Base-by-base conservation (phyloP, 73 alveolate species). In the Symbiodinium pilosum region DNA sequence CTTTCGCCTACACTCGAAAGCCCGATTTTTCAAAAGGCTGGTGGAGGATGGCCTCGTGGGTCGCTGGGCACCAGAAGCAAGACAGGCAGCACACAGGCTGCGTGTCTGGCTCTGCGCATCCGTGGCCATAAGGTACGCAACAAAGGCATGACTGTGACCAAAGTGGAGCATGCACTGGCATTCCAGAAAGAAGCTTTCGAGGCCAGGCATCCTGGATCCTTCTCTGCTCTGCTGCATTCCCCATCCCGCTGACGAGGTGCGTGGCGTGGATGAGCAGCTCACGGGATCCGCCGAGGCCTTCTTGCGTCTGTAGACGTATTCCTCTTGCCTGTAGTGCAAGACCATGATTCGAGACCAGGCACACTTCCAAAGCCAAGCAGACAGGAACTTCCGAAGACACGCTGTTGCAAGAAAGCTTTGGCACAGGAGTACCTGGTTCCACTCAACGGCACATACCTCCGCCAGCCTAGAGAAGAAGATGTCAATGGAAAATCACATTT, bases 1-100 rank as follows among this genome's bases (percentile, higher is more conserved):
- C 94, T 43, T 87, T 87, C n/a, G 94, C 94, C 34, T 87, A 87
- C 75, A 87, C 94, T 32, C 94, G 94, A 24, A 87, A 30, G 44
- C 4, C 52, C 52, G 43, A 87, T n/a, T 87, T 54, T 68, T 40
- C 52, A 43, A 54, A 87, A 59, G 94, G 94, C 84, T 87, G 94
- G 94, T 87, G 94, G 94, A 32, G 94, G 38, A 87, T 87, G 94
- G 94, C 94, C 16, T 87, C 94, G 28, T 87, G 94, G 94, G 94
- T 38, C 41, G 30, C 94, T 56, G 59, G 59, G 59, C 14, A 47
- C 59, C 59, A 6, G 21, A 47, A 47, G 14, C 14, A 9, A 9
- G 59, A 47, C 59, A 47, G 59, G n/a, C n/a, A n/a, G n/a, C n/a
- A n/a, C n/a, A n/a, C n/a, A n/a, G n/a, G n/a, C n/a, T n/a, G n/a